phyloP scores from a whole-genome alignment of 176 grass and related monocot genomes.

The Urochloa ruziziensis region DNA sequence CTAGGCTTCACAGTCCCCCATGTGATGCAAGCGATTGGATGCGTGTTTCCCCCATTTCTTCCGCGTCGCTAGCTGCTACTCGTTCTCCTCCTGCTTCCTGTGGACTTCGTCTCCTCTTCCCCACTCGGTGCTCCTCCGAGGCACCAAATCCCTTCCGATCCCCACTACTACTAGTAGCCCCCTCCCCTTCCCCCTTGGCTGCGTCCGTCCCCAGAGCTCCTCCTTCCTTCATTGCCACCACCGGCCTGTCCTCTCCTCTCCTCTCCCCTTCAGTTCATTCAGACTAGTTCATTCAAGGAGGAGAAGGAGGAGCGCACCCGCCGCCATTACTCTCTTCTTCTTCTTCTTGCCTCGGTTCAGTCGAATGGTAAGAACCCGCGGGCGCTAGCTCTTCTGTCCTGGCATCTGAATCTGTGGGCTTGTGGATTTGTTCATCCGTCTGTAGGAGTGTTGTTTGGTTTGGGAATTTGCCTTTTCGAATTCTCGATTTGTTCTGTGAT shows the following conservation, averaged over 20 bases:
- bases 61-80: background rate
- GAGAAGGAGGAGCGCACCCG: background rate
- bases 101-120: slow-evolving; percentile 35
- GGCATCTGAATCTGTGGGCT: background rate
- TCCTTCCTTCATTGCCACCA: background rate
- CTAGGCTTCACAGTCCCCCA: background rate
- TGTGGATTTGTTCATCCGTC: background rate
- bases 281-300: background rate
- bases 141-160: background rate
- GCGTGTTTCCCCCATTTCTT: background rate
- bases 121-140: background rate
- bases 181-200: too few relatives aligned
- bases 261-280: too few relatives aligned
- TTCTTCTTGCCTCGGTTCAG: background rate
- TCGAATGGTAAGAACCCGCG: slow-evolving; percentile 32
- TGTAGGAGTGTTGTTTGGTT: background rate
- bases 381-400: background rate
- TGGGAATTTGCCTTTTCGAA: too few relatives aligned
- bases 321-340: background rate
- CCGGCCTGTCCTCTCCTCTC: background rate
- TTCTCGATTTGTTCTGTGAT: too few relatives aligned
- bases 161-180: background rate
- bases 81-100: background rate
- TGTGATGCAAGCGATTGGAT: background rate
- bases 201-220: background rate